Conservation (phyloP, 2,329 filamentous ascomycete genomes). For the Alternaria sp. region DNA sequence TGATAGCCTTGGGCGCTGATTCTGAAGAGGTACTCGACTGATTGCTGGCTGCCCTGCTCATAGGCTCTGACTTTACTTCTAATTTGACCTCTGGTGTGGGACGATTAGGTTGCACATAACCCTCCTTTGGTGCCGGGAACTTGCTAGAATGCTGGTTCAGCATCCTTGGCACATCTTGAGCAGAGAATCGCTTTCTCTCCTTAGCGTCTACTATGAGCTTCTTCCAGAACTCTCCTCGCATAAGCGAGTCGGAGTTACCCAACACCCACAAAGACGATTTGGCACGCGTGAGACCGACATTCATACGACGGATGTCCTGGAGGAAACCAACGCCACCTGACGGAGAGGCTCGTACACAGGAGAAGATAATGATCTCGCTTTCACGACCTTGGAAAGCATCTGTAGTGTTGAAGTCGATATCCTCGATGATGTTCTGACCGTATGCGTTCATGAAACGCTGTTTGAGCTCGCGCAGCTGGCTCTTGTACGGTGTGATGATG, state of each 20-base stretch:
- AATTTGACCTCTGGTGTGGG: constrained; percentile 28
- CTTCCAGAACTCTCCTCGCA: constrained; percentile 90
- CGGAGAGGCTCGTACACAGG: constrained; percentile 92
- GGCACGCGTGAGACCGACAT: constrained; percentile 94
- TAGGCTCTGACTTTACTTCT: constrained; percentile 31
- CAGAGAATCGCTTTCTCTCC: constrained; percentile 75
- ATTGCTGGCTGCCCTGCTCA: constrained; percentile 31
- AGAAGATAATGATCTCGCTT: constrained; percentile 98
- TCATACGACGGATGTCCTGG: constrained; percentile 98
- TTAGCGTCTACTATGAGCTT: constrained; percentile 84
- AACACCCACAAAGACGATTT: constrained; percentile 97
- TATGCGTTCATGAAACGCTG: constrained; percentile 74
- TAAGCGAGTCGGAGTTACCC: constrained; percentile 85
- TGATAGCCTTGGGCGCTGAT: constrained; percentile 14
- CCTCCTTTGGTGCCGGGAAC: constrained; percentile 44
- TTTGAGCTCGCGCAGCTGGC: constrained; percentile 82
- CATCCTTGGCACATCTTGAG: constrained; percentile 65
- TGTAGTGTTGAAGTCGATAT: constrained; percentile 97
- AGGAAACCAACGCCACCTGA: constrained; percentile 97
- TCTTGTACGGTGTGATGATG: constrained; percentile 98
- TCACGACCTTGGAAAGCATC: constrained; percentile 98
- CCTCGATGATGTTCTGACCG: constrained; percentile 75
- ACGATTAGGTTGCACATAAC: constrained; percentile 26
- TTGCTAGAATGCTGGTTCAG: constrained; percentile 60
- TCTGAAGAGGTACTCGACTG: constrained; percentile 22